Conservation (phyloP, 2,329 filamentous ascomycete species). For the Pseudocercospora vitis region DNA sequence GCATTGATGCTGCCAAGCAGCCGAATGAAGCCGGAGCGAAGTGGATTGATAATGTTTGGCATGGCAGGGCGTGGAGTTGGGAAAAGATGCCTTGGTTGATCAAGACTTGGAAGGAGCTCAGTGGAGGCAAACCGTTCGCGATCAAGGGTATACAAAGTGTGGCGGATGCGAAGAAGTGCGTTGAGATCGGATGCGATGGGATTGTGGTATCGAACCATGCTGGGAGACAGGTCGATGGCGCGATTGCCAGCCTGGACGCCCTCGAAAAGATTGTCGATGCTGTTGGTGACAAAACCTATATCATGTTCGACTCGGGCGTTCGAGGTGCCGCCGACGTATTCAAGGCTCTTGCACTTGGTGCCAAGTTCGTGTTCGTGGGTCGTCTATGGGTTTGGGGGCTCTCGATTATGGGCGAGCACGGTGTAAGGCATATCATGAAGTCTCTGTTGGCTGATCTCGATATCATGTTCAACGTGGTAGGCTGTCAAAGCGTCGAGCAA, state of each 20-base stretch:
- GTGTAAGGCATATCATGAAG: slow-evolving; percentile 63
- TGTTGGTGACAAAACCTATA: slow-evolving; percentile 52
- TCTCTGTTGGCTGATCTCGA: slow-evolving; percentile 62
- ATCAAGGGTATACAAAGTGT: slow-evolving; percentile 71
- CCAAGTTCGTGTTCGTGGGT: slow-evolving; percentile 63
- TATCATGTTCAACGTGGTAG: slow-evolving; percentile 61
- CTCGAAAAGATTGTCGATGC: slow-evolving; percentile 59
- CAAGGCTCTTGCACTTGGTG: slow-evolving; percentile 62
- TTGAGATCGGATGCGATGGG: slow-evolving; percentile 62
- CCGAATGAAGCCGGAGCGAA: slow-evolving; percentile 57
- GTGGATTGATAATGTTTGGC: slow-evolving; percentile 67
- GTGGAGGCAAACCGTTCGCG: slow-evolving; percentile 58
- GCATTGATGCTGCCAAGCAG: slow-evolving; percentile 55
- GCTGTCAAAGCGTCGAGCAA: slow-evolving; percentile 39
- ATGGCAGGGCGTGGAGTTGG: slow-evolving; percentile 65
- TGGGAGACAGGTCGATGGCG: slow-evolving; percentile 64
- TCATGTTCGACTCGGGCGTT: slow-evolving; percentile 63
- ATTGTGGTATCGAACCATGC: slow-evolving; percentile 73
- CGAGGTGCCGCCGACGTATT: slow-evolving; percentile 58
- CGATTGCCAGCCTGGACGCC: slow-evolving; percentile 59
- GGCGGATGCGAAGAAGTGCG: slow-evolving; percentile 61
- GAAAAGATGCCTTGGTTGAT: slow-evolving; percentile 66
- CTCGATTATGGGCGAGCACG: slow-evolving; percentile 60
- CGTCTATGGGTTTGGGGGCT: slow-evolving; percentile 62
- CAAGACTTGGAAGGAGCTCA: slow-evolving; percentile 56